phyloP scores from a whole-genome alignment of 176 grass and related monocot species.

The Musa itinerans region DNA sequence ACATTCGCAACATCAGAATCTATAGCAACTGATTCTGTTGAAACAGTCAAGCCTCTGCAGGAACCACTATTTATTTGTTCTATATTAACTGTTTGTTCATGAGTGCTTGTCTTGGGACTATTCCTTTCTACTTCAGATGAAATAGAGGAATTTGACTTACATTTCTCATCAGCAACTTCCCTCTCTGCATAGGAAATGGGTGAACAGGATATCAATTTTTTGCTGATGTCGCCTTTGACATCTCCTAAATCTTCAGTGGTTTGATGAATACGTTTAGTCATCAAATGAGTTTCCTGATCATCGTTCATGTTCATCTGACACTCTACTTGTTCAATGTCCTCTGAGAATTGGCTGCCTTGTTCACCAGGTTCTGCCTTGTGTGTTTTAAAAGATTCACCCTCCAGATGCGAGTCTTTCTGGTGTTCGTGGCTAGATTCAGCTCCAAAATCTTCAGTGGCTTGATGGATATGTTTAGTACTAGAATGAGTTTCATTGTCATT shows the following conservation, averaged over 20 bases:
- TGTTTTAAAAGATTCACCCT: background rate
- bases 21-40: background rate
- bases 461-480: background rate
- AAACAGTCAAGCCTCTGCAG: background rate
- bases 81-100: background rate
- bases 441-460: background rate
- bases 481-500: background rate
- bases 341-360: conserved; percentile 18
- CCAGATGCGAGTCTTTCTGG: background rate
- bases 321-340: conserved; percentile 25
- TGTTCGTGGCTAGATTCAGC: no score
- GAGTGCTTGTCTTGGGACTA: conserved; percentile 1
- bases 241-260: background rate
- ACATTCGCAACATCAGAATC: conserved; percentile 23
- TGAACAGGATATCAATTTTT: conserved; percentile 19
- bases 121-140: conserved; percentile 27
- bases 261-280: background rate
- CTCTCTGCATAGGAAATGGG: conserved; percentile 31
- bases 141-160: background rate
- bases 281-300: background rate
- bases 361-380: conserved; percentile 5
- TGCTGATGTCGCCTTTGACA: conserved; percentile 17
- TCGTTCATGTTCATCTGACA: conserved; percentile 15
- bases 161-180: background rate
- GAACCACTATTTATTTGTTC: background rate